Evolutionary conservation across 2,329 filamentous ascomycete species (phyloP).

Genomic region (Incumbomyces lentus): DNA sequence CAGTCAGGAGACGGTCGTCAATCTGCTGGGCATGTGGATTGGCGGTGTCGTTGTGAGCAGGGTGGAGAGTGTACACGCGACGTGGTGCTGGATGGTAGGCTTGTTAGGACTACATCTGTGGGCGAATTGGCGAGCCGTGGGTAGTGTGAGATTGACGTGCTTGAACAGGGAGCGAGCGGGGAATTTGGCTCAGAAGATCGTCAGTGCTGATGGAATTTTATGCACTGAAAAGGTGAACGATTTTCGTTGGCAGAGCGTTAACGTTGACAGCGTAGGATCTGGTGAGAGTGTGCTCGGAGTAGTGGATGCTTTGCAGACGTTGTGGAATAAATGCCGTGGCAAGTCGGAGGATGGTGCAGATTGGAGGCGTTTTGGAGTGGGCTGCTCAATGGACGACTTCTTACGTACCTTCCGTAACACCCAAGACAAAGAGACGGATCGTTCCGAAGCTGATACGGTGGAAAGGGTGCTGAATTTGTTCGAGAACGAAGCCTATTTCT

Average conservation of each 20-base stretch:
- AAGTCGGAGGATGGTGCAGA: neutral
- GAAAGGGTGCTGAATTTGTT: slow-evolving; percentile 35
- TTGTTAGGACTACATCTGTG: slow-evolving; percentile 67
- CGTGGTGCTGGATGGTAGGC: slow-evolving; percentile 61
- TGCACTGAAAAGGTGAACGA: slow-evolving; percentile 13
- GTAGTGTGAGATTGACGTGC: slow-evolving; percentile 69
- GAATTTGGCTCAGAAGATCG: slow-evolving; percentile 48
- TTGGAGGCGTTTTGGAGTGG: slow-evolving; percentile 7
- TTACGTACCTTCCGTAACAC: neutral
- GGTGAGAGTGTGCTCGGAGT: slow-evolving; percentile 10
- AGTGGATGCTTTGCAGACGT: neutral
- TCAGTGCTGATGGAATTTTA: slow-evolving; percentile 6
- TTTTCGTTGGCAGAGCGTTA: neutral
- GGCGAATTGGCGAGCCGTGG: slow-evolving; percentile 79
- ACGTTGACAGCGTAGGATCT: slow-evolving; percentile 11
- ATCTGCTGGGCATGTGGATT: slow-evolving; percentile 71
- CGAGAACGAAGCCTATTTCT: slow-evolving; percentile 46
- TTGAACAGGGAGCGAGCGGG: slow-evolving; percentile 80
- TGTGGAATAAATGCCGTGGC: neutral
- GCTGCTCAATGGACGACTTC: slow-evolving; percentile 6
- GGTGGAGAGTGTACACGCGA: slow-evolving; percentile 59
- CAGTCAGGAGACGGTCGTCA: slow-evolving; percentile 89
- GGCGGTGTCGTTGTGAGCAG: slow-evolving; percentile 72
- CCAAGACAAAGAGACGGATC: no score
- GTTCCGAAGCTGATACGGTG: neutral